phyloP scores from a whole-genome alignment of 1,284 basidiomycete genomes.

The Neolentinus lepideus region DNA sequence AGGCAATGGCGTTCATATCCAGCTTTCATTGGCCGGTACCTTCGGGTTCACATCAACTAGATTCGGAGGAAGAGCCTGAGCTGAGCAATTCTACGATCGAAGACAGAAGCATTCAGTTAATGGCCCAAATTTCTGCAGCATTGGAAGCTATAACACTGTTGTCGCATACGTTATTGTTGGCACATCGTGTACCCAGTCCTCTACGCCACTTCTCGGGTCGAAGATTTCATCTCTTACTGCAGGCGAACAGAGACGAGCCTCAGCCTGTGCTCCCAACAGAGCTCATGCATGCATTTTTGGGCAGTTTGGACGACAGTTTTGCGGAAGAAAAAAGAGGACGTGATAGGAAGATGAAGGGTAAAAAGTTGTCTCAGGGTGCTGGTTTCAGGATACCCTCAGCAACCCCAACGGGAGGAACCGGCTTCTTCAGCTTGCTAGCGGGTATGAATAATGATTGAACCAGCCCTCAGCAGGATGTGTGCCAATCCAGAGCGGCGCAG shows the following conservation, averaged over 20 bases:
- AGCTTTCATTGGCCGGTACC: slow-evolving; percentile 29
- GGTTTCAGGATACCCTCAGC: neutral
- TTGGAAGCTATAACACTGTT: slow-evolving; percentile 54
- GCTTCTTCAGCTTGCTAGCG: slow-evolving; percentile 21
- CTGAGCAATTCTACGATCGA: slow-evolving; percentile 21
- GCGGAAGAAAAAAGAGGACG: slow-evolving; percentile 20
- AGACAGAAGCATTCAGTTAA: slow-evolving; percentile 65
- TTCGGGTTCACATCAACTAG: slow-evolving; percentile 8
- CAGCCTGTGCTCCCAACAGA: slow-evolving; percentile 17
- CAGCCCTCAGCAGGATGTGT: neutral
- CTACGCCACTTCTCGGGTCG: slow-evolving; percentile 49
- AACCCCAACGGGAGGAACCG: neutral
- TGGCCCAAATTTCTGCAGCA: slow-evolving; percentile 58
- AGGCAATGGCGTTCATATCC: slow-evolving; percentile 59
- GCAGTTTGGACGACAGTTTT: slow-evolving; percentile 44
- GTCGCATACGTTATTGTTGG: slow-evolving; percentile 50
- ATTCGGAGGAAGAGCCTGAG: slow-evolving; percentile 12
- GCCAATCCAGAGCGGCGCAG: neutral
- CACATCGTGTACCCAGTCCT: slow-evolving; percentile 35
- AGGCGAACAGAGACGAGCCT: slow-evolving; percentile 13
- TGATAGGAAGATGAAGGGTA: neutral
- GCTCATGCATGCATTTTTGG: slow-evolving; percentile 41
- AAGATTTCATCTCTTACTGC: slow-evolving; percentile 47
- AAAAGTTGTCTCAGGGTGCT: neutral
- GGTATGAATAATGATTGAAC: slow-evolving; percentile 13